Evolutionary conservation across 352 stramenopile species (phyloP), one percentile per base, ranked within the genome.

Genomic region (Pythium phragmiticola): DNA sequence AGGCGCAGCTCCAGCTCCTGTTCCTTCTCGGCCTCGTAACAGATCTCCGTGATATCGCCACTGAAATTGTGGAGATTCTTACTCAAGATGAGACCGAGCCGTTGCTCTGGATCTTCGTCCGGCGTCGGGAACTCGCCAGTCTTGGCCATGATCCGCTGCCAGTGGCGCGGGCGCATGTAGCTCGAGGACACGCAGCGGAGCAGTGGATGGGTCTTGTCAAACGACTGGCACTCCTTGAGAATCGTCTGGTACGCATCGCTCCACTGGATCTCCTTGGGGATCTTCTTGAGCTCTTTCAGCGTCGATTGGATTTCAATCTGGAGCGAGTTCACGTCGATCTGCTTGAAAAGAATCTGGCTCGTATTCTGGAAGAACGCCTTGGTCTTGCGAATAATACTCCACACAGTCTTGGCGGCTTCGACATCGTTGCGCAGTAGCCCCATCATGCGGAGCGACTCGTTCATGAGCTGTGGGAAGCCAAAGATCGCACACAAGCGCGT

Each of bases 1-100:
- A 99, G 75, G 2, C 88, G 87, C 41, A 92, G 72, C 69, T 98
- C 94, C 41, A 98, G 93, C 55, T 99, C 97, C 61, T 98, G 90
- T 69, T 99, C 96, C 63, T 99, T 99, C 46, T 96, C 89, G 6
- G 94, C 96, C 77, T 98, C 90, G 72, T 99, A 97, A 60, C 87
- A 97, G 67, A 98, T 98, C 61, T 99, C 96, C 30, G 97, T 97
- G 43, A 99, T 96, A 33, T 98, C 92, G 17, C 88, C 90, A 66
- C 87, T 97, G 66, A 96, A 98, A 59, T 95, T 90, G 65, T 98
- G 89, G 17, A 99, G 74, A 57, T 98, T 96, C 37, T 98, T 94
- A 60, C 78, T 91, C 52, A 98, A 57, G 21, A 99, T 85, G 39
- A 95, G 72, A 19, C 89, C 93, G 0, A 99, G 82, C 11, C 83